Percentiles rank a stretch among this genome's conserved stretches.
Evolutionary conservation across 192 early-diverging fungal species (phyloP).

Genomic region (Linderina pennispora): DNA sequence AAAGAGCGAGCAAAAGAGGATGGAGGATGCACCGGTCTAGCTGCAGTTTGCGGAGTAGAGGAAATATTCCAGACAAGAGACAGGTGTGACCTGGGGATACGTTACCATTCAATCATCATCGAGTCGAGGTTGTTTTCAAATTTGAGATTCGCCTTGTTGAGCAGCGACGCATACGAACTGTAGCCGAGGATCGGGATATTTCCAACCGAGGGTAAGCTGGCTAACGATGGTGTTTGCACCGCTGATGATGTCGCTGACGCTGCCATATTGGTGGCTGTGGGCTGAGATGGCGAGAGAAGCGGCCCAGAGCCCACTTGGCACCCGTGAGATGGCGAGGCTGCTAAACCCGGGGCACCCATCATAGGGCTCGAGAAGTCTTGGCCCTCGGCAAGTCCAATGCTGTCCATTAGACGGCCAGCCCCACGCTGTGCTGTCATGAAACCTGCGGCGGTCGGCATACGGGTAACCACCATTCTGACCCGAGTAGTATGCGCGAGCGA

Average conservation of each 20-base stretch:
- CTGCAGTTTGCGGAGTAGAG: too few species aligned
- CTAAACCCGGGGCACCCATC: background rate
- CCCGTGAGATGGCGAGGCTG: too few species aligned
- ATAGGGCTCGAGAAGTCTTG: background rate
- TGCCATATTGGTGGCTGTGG: too few species aligned
- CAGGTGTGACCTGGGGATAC: too few species aligned
- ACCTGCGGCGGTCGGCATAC: too few species aligned
- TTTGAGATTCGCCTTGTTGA: constrained; percentile 70
- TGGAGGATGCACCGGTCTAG: too few species aligned
- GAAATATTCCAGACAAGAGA: too few species aligned
- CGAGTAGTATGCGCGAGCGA: constrained; percentile 2
- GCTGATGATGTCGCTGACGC: background rate
- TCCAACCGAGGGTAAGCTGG: constrained; percentile 10
- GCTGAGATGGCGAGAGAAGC: too few species aligned
- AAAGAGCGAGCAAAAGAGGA: too few species aligned
- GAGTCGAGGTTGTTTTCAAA: constrained; percentile 62
- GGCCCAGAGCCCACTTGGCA: too few species aligned
- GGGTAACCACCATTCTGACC: background rate
- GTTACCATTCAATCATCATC: constrained; percentile 60
- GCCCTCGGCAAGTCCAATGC: constrained; percentile 3
- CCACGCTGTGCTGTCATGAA: too few species aligned
- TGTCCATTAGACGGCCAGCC: constrained; percentile 6
- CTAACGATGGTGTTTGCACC: constrained; percentile 11
- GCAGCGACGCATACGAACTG: constrained; percentile 54
- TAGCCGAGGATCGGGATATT: constrained; percentile 25